Percentiles rank a stretch among this genome's conserved stretches.
These are phyloP conservation scores for Fusarium xyrophilum DNA, from an alignment of 2,329 filamentous ascomycete species.

Conservation along the genomic window DNA sequence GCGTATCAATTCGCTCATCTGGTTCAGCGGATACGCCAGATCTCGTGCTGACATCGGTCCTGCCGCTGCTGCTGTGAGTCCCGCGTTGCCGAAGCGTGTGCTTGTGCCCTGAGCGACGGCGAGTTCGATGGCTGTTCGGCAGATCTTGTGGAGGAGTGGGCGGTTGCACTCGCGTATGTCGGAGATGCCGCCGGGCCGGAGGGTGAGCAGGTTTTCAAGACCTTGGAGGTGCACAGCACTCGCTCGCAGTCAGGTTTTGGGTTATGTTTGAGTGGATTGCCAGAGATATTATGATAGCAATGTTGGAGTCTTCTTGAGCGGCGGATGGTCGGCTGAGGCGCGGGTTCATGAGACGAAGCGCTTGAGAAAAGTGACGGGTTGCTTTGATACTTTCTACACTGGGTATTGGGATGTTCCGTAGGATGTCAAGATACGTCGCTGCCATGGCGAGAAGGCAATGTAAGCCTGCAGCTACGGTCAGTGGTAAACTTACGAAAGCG, in stretches of 20 bases:
- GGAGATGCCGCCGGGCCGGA: conserved; percentile 5
- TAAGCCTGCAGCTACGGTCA: conserved; percentile 4
- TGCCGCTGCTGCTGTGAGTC: conserved; percentile 6
- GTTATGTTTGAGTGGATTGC: conserved; percentile 31
- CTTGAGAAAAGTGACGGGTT: conserved; percentile 32
- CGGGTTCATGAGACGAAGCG: conserved; percentile 24
- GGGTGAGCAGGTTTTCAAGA: conserved; percentile 2
- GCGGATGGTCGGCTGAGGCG: conserved; percentile 6
- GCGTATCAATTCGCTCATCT: background rate
- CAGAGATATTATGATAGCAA: conserved; percentile 29
- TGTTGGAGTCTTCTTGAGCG: conserved; percentile 19
- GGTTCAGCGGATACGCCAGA: conserved; percentile 5
- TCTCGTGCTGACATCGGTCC: background rate
- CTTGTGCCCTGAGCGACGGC: conserved; percentile 1
- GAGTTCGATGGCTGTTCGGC: conserved; percentile 19
- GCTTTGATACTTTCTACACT: conserved; percentile 33
- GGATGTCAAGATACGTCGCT: conserved; percentile 27
- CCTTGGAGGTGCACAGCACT: conserved; percentile 24
- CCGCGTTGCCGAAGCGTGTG: conserved; percentile 19
- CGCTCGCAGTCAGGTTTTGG: background rate
- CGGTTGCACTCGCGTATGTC: conserved; percentile 13
- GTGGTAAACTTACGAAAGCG: no score
- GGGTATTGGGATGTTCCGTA: conserved; percentile 13
- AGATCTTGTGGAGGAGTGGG: conserved; percentile 27
- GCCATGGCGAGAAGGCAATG: conserved; percentile 36